Evolutionary conservation across 1,284 basidiomycete species (phyloP).

Genomic region (Trametes sp.): DNA sequence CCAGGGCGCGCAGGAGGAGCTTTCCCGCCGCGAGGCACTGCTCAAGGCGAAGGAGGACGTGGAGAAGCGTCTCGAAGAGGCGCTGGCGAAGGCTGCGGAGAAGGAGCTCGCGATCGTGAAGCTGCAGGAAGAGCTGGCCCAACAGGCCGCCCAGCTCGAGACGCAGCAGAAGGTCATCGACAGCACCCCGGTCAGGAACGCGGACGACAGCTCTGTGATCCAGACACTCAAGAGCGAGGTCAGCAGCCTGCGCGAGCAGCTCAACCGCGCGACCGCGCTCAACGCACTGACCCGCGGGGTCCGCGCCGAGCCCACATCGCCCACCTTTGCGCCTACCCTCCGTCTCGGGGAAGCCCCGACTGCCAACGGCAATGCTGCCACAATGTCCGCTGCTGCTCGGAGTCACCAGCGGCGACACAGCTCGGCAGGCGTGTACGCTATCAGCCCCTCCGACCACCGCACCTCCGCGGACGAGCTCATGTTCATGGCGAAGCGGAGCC

Average conservation of each 20-base stretch:
- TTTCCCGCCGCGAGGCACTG: constrained; percentile 81
- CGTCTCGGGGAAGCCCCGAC: constrained; percentile 55
- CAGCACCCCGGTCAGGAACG: constrained; percentile 63
- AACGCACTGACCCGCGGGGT: constrained; percentile 80
- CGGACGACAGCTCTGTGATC: constrained; percentile 88
- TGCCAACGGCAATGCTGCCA: constrained; percentile 30
- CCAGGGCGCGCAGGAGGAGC: constrained; percentile 76
- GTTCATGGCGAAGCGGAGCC: constrained; percentile 77
- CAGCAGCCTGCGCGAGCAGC: constrained; percentile 90
- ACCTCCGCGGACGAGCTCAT: constrained; percentile 84
- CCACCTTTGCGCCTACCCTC: constrained; percentile 79
- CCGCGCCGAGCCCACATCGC: constrained; percentile 79
- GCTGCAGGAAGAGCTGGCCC: constrained; percentile 79
- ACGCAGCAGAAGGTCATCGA: constrained; percentile 78
- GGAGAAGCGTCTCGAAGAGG: constrained; percentile 85
- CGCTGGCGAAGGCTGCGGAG: constrained; percentile 77
- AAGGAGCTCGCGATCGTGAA: constrained; percentile 87
- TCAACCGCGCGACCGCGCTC: constrained; percentile 92
- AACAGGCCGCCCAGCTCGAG: constrained; percentile 82
- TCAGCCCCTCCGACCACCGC: constrained; percentile 65
- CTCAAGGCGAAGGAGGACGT: constrained; percentile 80
- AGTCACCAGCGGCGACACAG: constrained; percentile 86
- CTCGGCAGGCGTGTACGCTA: constrained; percentile 81
- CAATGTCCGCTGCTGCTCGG: constrained; percentile 44
- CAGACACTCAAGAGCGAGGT: constrained; percentile 92